Conservation (phyloP, 176 grass and related monocot genomes). For the Neostapfia colusana region DNA sequence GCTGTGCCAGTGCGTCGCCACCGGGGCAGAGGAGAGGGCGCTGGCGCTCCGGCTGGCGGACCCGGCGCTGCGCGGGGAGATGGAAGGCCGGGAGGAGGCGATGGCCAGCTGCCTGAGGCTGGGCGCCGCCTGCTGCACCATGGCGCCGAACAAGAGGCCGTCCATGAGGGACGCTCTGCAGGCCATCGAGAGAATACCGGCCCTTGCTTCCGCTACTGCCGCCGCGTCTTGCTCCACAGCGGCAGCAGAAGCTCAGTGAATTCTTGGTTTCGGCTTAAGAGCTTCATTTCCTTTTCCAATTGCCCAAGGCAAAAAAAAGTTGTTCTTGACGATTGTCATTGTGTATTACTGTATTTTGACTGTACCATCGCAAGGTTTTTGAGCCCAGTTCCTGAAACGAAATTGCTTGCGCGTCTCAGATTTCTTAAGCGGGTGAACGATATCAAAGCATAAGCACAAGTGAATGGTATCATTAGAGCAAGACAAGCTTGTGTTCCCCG, state of each 20-base stretch:
- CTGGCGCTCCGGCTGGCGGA: slow-evolving; percentile 50
- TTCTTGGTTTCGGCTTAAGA: neutral
- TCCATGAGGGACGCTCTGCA: slow-evolving; percentile 68
- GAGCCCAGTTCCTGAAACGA: neutral
- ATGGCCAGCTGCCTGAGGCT: slow-evolving; percentile 64
- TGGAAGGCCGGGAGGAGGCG: slow-evolving; percentile 61
- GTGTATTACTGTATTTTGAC: neutral
- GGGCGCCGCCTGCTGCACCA: slow-evolving; percentile 68
- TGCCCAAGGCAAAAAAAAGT: neutral
- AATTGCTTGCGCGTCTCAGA: too few relatives aligned
- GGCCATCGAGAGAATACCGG: slow-evolving; percentile 66
- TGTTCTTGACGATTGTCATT: neutral
- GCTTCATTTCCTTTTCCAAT: neutral
- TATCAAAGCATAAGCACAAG: too few relatives aligned
- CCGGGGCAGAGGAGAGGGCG: slow-evolving; percentile 29
- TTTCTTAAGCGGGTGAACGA: too few relatives aligned
- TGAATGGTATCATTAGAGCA: too few relatives aligned
- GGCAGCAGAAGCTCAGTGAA: neutral
- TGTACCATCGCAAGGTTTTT: slow-evolving; percentile 16
- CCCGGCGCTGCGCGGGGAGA: slow-evolving; percentile 53
- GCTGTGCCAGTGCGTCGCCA: slow-evolving; percentile 45
- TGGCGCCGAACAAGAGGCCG: slow-evolving; percentile 60
- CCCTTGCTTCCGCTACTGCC: neutral
- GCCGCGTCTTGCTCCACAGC: neutral
- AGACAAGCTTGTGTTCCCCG: too few relatives aligned